These are phyloP conservation scores for Termitomyces sp. DNA, from an alignment of 768 basidiomycete species.

Conservation along the genomic window DNA sequence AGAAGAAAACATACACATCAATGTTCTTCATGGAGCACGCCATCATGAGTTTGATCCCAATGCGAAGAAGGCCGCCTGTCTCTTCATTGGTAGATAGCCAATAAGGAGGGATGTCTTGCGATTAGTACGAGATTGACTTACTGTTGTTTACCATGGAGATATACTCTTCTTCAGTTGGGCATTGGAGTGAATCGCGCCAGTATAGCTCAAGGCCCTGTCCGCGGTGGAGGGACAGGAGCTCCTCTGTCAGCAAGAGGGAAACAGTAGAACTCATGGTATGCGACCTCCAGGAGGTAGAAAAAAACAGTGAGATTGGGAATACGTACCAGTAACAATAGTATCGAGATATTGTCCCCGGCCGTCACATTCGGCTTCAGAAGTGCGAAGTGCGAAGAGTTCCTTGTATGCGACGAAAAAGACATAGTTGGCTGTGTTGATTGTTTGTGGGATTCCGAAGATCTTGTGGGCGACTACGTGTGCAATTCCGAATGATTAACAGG, in stretches of 20 bases:
- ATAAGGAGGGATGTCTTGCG: neutral
- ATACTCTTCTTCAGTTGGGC: conserved; percentile 94
- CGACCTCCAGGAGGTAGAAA: neutral
- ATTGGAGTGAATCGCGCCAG: conserved; percentile 88
- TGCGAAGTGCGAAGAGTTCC: conserved; percentile 63
- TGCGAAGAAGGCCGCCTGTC: conserved; percentile 91
- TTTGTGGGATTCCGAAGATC: conserved; percentile 95
- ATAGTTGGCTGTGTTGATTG: conserved; percentile 96
- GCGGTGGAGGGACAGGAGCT: conserved; percentile 81
- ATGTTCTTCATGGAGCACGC: conserved; percentile 65
- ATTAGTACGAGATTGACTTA: conserved; percentile 24
- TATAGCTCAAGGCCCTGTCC: conserved; percentile 94
- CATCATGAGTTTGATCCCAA: conserved; percentile 97
- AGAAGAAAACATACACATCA: conserved; percentile 40
- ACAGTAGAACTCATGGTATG: neutral
- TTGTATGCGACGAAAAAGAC: conserved; percentile 93
- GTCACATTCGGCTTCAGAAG: conserved; percentile 3
- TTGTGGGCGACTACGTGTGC: conserved; percentile 71
- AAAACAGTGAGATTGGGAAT: neutral
- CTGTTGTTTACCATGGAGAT: conserved; percentile 96
- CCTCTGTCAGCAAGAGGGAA: conserved; percentile 28
- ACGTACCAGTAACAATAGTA: conserved; percentile 66
- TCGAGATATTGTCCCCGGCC: conserved; percentile 28
- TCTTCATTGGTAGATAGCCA: conserved; percentile 40
- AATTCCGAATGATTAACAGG: neutral